Evolutionary conservation across 2,329 filamentous ascomycete genomes (phyloP).

Genomic region (Lojkania enalia): DNA sequence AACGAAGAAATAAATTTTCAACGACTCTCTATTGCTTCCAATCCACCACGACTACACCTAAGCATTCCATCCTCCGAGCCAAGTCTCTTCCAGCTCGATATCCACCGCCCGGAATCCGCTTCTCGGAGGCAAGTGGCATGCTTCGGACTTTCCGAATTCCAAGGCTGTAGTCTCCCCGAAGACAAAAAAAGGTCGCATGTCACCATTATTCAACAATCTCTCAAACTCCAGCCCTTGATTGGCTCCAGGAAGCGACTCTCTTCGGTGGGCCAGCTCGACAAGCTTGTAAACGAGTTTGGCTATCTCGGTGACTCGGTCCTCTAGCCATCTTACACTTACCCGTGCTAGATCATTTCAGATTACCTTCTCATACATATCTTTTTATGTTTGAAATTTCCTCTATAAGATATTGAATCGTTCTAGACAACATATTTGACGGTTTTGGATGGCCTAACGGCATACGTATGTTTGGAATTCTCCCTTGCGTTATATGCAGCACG

Average conservation of each 20-base stretch:
- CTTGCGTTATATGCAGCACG: no score
- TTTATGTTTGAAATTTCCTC: no score
- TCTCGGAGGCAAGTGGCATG: slow-evolving; percentile 35
- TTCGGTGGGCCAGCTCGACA: slow-evolving; percentile 26
- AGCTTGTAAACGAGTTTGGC: slow-evolving; percentile 38
- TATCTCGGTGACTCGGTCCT: slow-evolving; percentile 37
- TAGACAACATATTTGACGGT: no score
- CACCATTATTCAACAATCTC: slow-evolving; percentile 27
- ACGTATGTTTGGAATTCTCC: no score
- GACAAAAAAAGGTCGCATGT: slow-evolving; percentile 30
- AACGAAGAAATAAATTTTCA: neutral
- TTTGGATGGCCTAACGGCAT: no score
- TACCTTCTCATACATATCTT: neutral
- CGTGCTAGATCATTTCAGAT: neutral
- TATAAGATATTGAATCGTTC: no score
- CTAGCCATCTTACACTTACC: neutral
- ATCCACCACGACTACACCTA: slow-evolving; percentile 14
- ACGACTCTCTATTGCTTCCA: slow-evolving; percentile 5
- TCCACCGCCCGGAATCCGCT: slow-evolving; percentile 25
- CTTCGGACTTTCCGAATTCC: slow-evolving; percentile 36
- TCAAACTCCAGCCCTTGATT: slow-evolving; percentile 13
- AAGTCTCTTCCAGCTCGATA: slow-evolving; percentile 32
- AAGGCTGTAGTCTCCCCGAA: slow-evolving; percentile 38
- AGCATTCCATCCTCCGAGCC: slow-evolving; percentile 32
- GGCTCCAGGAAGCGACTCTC: slow-evolving; percentile 22